phyloP scores from a whole-genome alignment of 148 eudicot species.

The Persicaria tinctoria region DNA sequence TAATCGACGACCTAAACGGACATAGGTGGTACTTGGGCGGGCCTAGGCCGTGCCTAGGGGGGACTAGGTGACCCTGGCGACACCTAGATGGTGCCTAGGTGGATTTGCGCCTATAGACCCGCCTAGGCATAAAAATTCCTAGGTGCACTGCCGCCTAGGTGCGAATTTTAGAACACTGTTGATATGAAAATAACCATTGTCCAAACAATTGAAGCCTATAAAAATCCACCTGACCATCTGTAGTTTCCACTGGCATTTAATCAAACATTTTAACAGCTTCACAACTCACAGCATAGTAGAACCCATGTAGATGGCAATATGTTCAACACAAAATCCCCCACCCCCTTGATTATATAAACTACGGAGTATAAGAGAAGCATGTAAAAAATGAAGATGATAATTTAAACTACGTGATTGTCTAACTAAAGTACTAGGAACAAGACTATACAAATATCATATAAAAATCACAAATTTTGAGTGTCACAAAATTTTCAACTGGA shows the following conservation, averaged over 20 bases:
- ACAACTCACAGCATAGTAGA: background rate
- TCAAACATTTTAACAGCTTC: background rate
- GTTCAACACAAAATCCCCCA: background rate
- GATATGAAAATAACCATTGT: background rate
- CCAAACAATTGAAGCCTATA: background rate
- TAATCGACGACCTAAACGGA: too few relatives aligned
- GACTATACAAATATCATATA: background rate
- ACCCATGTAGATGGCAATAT: background rate
- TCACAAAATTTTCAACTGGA: background rate
- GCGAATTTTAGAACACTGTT: too few relatives aligned
- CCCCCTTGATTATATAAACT: background rate
- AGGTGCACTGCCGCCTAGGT: too few relatives aligned
- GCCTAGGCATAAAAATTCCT: too few relatives aligned
- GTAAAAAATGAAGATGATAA: background rate
- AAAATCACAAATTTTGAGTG: conserved; percentile 5
- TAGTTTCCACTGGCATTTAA: background rate
- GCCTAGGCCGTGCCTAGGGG: too few relatives aligned
- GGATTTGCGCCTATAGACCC: too few relatives aligned
- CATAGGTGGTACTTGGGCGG: too few relatives aligned
- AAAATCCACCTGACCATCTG: background rate
- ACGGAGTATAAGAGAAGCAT: background rate
- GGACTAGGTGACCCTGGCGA: too few relatives aligned
- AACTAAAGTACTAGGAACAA: background rate
- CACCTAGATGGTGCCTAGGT: too few relatives aligned
- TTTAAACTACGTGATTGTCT: background rate